These are phyloP conservation scores for Dendrobium nobile DNA, from an alignment of 106 monocot species.

Conservation along the genomic window DNA sequence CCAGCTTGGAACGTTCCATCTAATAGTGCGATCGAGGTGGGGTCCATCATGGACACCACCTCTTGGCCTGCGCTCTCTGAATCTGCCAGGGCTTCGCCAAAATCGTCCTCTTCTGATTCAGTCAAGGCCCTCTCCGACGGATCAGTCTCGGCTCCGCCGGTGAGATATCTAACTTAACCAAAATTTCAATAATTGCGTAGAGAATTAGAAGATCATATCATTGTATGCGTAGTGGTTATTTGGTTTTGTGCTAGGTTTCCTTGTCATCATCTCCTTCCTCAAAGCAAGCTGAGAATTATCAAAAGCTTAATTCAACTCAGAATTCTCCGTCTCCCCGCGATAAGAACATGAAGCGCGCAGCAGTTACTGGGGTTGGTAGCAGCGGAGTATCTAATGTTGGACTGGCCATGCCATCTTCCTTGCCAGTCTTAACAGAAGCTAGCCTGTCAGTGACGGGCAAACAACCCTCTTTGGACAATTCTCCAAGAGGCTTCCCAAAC, in stretches of 20 bases:
- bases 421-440: slow-evolving; percentile 3
- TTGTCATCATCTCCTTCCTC: neutral
- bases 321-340: slow-evolving; percentile 20
- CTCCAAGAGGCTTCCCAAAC: slow-evolving; percentile 16
- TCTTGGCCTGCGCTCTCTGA: slow-evolving; percentile 79
- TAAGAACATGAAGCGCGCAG: slow-evolving; percentile 31
- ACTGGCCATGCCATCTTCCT: neutral
- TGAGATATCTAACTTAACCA: slow-evolving; percentile 6
- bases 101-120: slow-evolving; percentile 27
- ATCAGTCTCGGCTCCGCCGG: slow-evolving; percentile 18
- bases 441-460: slow-evolving; percentile 4
- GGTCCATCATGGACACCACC: slow-evolving; percentile 46
- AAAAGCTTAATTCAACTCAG: slow-evolving; percentile 25
- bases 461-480: slow-evolving; percentile 4
- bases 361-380: neutral
- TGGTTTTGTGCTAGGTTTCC: neutral
- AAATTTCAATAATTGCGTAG: neutral
- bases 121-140: slow-evolving; percentile 24
- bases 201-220: neutral
- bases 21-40: slow-evolving; percentile 27
- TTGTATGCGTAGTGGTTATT: neutral
- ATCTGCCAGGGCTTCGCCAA: slow-evolving; percentile 33
- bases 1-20: slow-evolving; percentile 48
- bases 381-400: slow-evolving; percentile 16
- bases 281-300: slow-evolving; percentile 15